Conservation (phyloP, 129 eudicot genomes). For the Centrapalus pauciflorus region DNA sequence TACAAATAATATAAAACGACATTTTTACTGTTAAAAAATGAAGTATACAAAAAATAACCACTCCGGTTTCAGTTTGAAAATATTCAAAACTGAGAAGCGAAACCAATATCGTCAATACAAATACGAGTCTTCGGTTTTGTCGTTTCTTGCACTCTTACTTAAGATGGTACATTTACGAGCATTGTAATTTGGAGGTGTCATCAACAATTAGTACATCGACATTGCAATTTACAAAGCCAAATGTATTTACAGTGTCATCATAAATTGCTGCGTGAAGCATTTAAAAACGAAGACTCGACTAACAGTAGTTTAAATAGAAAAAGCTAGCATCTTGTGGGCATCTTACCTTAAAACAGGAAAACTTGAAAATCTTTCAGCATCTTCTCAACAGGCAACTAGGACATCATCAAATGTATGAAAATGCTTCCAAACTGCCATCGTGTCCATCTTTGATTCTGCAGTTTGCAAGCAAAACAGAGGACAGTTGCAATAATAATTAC, state of each 20-base stretch:
- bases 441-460: background rate
- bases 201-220: constrained; percentile 10
- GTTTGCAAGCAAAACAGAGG: background rate
- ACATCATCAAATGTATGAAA: background rate
- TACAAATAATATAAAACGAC: no score
- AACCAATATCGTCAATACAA: no score
- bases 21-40: no score
- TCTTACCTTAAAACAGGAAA: constrained; percentile 5
- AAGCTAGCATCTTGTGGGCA: constrained; percentile 13
- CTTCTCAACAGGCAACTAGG: constrained; percentile 7
- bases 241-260: constrained; percentile 27
- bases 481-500: background rate
- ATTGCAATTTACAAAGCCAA: constrained; percentile 29
- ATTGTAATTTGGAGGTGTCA: background rate
- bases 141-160: no score
- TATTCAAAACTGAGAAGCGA: no score
- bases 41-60: no score
- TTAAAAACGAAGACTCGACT: background rate
- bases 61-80: no score
- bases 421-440: background rate
- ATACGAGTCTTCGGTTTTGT: no score
- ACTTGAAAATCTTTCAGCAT: background rate
- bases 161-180: no score
- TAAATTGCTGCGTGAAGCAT: constrained; percentile 15
- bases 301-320: background rate